Base-by-base conservation (phyloP, 1,139 yeast species). In the Taphrina sp. region DNA sequence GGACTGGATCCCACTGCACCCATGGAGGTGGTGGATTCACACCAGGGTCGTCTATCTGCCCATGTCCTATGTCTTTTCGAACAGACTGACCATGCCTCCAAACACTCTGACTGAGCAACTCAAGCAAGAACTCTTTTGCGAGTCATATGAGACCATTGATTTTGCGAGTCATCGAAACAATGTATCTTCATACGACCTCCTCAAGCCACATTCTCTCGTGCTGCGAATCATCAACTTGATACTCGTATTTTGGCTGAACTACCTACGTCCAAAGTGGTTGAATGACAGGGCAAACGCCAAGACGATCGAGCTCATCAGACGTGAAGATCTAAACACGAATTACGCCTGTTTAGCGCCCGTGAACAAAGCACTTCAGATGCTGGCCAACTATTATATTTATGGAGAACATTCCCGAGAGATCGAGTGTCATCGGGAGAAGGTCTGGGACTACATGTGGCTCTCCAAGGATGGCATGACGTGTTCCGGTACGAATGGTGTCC, bases 21-120 rank as follows among this genome's bases (percentile, higher is more conserved):
- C 99, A 0, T 95, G 92, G 26, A 78, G 88, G 66, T 94, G 97
- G 98, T 94, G 99, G 99, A 96, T 92, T 26, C 99, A 94, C 66
- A 92, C 96, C 0, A 74, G 99, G 58, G 96, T 95, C 0, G 88
- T 94, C 31, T 92, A 90, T 65, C 71, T 87, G 43, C 95, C 97
- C 0, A 74, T 90, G 65, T 94, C 96, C 14, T 92, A 90, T 67
- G 69, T 92, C 10, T 80, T 85, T 19, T 75, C 88, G 49, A 76
- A 78, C 37, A 70, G 73, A 56, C 24, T 55, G 17, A 41, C 56
- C n/a, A 83, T 87, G 66, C 78, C 77, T 8, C 67, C 85, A 53
- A 85, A 81, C 60, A 85, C 86, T 0, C 70, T 92, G 35, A 70
- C 92, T 47, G 66, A 68, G 58, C 80, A 79, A 52, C 71, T 94